These are phyloP conservation scores for Madurella mycetomatis DNA, from an alignment of 2,329 filamentous ascomycete species.

Conservation along the genomic window DNA sequence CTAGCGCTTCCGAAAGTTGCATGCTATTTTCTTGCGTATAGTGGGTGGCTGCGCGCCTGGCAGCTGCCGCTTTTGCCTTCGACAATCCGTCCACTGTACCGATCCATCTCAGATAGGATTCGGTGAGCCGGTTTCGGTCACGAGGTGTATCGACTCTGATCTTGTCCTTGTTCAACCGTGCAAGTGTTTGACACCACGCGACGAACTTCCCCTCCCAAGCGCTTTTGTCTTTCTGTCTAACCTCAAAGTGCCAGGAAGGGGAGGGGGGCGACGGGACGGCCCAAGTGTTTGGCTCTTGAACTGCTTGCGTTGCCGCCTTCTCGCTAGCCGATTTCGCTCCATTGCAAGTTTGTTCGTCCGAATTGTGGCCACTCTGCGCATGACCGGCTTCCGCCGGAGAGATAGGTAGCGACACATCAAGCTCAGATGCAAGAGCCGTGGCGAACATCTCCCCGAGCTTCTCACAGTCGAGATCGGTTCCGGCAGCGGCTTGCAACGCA, in stretches of 20 bases:
- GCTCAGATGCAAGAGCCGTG: constrained; percentile 1
- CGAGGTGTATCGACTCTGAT: constrained; percentile 3
- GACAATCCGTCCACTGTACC: constrained; percentile 13
- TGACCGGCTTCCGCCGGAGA: background rate
- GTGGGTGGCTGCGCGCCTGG: constrained; percentile 12
- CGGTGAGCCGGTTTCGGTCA: constrained; percentile 6
- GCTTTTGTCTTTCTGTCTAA: constrained; percentile 10
- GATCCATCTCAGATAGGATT: constrained; percentile 18
- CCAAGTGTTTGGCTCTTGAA: constrained; percentile 6
- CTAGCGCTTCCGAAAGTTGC: background rate
- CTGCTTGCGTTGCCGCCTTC: background rate
- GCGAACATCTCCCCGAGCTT: constrained; percentile 7
- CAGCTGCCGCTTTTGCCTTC: constrained; percentile 11
- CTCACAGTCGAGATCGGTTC: constrained; percentile 3
- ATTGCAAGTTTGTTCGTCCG: constrained; percentile 1
- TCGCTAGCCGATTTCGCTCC: background rate
- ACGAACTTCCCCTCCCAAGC: constrained; percentile 19
- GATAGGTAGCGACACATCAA: background rate
- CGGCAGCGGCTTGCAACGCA: constrained; percentile 3
- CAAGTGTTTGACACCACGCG: constrained; percentile 18
- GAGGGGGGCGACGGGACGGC: background rate
- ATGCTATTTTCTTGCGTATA: constrained; percentile 11
- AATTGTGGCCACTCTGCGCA: background rate
- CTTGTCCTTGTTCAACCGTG: constrained; percentile 12
- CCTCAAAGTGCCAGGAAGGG: constrained; percentile 3